These are phyloP conservation scores for Mollisiaceae sp. DNA, from an alignment of 2,329 filamentous ascomycete genomes.

Conservation along the genomic window DNA sequence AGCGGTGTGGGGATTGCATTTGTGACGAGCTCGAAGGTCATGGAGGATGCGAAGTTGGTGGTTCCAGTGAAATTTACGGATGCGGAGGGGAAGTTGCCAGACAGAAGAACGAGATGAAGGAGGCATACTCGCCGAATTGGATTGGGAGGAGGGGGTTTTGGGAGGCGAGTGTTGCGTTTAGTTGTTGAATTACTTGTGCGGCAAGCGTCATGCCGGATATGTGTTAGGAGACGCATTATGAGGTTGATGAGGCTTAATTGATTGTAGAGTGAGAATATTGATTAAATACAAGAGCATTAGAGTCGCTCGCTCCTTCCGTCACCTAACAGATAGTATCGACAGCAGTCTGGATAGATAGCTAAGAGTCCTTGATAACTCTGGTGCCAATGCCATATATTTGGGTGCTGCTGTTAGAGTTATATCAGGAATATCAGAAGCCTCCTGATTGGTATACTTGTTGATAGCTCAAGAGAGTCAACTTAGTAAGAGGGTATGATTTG, in stretches of 20 bases:
- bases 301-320: neutral
- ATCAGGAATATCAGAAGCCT: neutral
- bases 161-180: neutral
- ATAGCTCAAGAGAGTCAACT: neutral
- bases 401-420: neutral
- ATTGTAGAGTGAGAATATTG: too few relatives aligned
- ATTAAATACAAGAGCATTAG: too few relatives aligned
- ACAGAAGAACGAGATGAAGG: neutral
- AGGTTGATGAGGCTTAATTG: too few relatives aligned
- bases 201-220: neutral
- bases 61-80: neutral
- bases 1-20: neutral
- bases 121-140: neutral
- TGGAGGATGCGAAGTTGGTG: neutral
- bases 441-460: neutral
- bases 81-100: neutral
- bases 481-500: neutral
- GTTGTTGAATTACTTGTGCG: neutral
- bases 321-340: neutral
- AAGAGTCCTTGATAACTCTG: neutral
- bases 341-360: neutral
- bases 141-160: neutral
- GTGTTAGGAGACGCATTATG: too few relatives aligned
- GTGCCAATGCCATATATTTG: neutral
- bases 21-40: slow-evolving; percentile 2